These are phyloP conservation scores for Pyrenophora teres DNA, from an alignment of 2,329 filamentous ascomycete species.

Conservation along the genomic window DNA sequence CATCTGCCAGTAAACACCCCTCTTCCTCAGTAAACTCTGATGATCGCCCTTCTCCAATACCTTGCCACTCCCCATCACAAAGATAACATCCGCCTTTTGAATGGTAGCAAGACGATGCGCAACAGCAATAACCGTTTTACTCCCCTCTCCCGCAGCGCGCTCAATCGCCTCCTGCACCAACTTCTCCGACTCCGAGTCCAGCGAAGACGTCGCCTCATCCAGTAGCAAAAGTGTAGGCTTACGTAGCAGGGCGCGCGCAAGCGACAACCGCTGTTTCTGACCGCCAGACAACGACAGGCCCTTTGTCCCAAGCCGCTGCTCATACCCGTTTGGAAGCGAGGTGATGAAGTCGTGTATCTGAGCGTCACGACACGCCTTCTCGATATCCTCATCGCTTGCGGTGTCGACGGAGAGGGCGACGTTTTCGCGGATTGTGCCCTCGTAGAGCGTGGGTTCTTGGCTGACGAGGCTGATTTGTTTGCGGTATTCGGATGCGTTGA, in stretches of 20 bases:
- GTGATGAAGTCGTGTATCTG: conserved; percentile 49
- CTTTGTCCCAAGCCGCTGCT: conserved; percentile 43
- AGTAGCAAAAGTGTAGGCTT: conserved; percentile 40
- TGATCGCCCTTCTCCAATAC: conserved; percentile 44
- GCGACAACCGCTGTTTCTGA: conserved; percentile 43
- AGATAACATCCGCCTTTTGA: conserved; percentile 47
- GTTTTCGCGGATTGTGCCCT: conserved; percentile 51
- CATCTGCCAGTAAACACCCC: conserved; percentile 45
- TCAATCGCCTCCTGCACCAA: conserved; percentile 45
- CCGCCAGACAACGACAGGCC: conserved; percentile 43
- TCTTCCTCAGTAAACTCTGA: conserved; percentile 33
- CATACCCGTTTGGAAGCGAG: conserved; percentile 43
- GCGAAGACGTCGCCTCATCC: conserved; percentile 42
- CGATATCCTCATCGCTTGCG: conserved; percentile 36
- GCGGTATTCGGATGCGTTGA: conserved; percentile 49
- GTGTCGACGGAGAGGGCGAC: conserved; percentile 41
- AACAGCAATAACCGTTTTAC: conserved; percentile 41
- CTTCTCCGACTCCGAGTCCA: conserved; percentile 44
- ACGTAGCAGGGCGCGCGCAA: conserved; percentile 42
- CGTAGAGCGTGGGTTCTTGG: conserved; percentile 55
- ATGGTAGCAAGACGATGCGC: conserved; percentile 47
- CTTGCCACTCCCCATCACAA: conserved; percentile 42
- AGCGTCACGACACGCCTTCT: conserved; percentile 41
- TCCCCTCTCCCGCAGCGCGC: conserved; percentile 30
- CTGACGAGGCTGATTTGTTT: conserved; percentile 51